phyloP scores from a whole-genome alignment of 2,329 filamentous ascomycete species.

The Botrytis galanthina region DNA sequence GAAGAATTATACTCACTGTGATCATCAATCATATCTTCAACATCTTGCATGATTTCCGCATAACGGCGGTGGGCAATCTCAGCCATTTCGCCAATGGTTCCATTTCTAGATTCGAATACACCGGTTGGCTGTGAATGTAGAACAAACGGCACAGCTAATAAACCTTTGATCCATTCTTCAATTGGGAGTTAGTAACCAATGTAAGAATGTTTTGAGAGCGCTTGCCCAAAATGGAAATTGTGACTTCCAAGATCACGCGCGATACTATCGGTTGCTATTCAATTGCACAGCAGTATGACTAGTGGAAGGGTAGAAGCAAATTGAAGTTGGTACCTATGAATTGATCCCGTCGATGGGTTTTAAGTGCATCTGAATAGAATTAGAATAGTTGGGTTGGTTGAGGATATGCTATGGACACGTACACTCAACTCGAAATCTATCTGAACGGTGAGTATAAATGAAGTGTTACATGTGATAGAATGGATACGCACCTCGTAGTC shows the following conservation, averaged over 20 bases:
- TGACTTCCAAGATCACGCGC: not conserved
- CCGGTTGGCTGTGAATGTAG: conserved; percentile 93
- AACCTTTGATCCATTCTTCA: conserved; percentile 91
- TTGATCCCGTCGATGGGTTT: conserved; percentile 89
- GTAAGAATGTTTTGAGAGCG: not conserved
- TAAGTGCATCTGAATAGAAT: conserved; percentile 55
- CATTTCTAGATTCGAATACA: conserved; percentile 67
- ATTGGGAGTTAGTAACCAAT: not conserved
- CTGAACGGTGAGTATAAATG: conserved; percentile 42
- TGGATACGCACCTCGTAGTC: conserved; percentile 9
- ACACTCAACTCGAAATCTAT: conserved; percentile 73
- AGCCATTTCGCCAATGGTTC: conserved; percentile 68
- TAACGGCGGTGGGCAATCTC: conserved; percentile 82
- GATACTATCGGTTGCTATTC: not conserved
- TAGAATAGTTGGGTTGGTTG: conserved; percentile 9
- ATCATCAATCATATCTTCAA: conserved; percentile 87
- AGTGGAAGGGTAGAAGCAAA: not conserved
- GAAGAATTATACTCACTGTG: conserved; percentile 60
- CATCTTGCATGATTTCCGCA: conserved; percentile 91
- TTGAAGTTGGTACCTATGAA: conserved; percentile 61
- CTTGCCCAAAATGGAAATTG: not conserved
- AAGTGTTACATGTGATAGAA: conserved; percentile 2
- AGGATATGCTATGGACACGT: conserved; percentile 40
- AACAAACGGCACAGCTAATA: conserved; percentile 93
- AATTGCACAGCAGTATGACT: not conserved